Evolutionary conservation across 345 rosid species (phyloP).

Genomic region (Gossypium raimondii): DNA sequence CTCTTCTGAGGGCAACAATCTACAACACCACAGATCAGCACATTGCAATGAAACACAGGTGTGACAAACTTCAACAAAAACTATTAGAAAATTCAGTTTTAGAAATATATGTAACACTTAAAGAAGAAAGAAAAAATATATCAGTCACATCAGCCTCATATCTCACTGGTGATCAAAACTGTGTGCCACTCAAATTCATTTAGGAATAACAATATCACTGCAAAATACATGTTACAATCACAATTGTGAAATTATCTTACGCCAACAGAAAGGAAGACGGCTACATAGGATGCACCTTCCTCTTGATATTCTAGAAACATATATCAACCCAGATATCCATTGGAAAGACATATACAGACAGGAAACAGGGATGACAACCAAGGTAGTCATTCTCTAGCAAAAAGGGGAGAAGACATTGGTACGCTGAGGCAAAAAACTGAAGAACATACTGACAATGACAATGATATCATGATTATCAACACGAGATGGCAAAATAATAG

Average conservation of each 20-base stretch:
- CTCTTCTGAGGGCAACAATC: constrained; percentile 97
- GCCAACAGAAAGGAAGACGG: background rate
- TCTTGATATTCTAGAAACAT: background rate
- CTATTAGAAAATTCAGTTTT: constrained; percentile 6
- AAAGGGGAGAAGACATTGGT: background rate
- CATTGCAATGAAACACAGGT: background rate
- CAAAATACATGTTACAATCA: background rate
- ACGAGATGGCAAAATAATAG: background rate
- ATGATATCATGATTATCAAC: background rate
- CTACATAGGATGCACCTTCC: background rate
- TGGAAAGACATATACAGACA: background rate
- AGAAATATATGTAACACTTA: background rate
- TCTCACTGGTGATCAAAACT: background rate
- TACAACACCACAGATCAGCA: constrained; percentile 26
- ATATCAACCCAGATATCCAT: background rate
- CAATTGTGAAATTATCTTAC: background rate
- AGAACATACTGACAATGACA: background rate
- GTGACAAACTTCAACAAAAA: background rate
- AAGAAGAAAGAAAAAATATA: background rate
- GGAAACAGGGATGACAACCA: background rate
- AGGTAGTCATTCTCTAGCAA: background rate
- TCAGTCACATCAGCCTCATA: background rate
- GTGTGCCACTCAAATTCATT: background rate
- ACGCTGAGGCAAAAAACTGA: background rate
- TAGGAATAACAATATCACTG: background rate